phyloP scores from a whole-genome alignment of 768 basidiomycete species.

The Lactifluus subvellereus region DNA sequence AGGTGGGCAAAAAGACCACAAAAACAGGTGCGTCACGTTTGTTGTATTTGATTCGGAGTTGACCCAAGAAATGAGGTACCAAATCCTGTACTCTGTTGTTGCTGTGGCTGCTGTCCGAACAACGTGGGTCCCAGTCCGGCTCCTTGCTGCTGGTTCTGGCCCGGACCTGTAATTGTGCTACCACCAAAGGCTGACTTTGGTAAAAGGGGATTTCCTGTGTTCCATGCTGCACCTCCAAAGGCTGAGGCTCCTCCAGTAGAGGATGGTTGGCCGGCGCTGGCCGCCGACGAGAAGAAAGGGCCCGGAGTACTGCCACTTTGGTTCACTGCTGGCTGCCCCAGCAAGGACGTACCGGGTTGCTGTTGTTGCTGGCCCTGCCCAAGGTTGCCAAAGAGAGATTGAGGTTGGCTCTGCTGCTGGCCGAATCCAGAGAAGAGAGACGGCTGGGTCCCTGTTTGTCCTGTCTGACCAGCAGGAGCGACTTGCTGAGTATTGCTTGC shows the following conservation, averaged over 20 bases:
- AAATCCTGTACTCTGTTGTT: conserved; percentile 19
- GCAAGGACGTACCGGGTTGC: neutral
- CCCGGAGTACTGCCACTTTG: neutral
- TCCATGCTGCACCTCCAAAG: conserved; percentile 12
- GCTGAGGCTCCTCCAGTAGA: neutral
- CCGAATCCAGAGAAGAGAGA: conserved; percentile 18
- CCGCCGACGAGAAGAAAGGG: conserved; percentile 8
- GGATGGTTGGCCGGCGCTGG: neutral
- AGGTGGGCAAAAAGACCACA: neutral
- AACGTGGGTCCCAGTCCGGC: conserved; percentile 7
- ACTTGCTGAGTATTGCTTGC: neutral
- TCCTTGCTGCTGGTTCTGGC: neutral
- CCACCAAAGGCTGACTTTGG: conserved; percentile 20
- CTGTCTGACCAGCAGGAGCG: neutral
- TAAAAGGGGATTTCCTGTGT: conserved; percentile 18
- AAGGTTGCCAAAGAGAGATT: conserved; percentile 27
- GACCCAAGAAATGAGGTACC: conserved; percentile 25
- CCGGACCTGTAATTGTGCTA: neutral
- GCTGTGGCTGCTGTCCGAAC: conserved; percentile 20
- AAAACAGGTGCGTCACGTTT: conserved; percentile 19
- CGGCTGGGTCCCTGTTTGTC: conserved; percentile 3
- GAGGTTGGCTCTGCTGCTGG: conserved; percentile 30
- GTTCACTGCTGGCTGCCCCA: neutral
- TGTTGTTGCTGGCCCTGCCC: conserved; percentile 19
- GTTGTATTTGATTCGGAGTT: conserved; percentile 27